Evolutionary conservation across 352 stramenopile species (phyloP).

Genomic region (Stramenopiles sp.): DNA sequence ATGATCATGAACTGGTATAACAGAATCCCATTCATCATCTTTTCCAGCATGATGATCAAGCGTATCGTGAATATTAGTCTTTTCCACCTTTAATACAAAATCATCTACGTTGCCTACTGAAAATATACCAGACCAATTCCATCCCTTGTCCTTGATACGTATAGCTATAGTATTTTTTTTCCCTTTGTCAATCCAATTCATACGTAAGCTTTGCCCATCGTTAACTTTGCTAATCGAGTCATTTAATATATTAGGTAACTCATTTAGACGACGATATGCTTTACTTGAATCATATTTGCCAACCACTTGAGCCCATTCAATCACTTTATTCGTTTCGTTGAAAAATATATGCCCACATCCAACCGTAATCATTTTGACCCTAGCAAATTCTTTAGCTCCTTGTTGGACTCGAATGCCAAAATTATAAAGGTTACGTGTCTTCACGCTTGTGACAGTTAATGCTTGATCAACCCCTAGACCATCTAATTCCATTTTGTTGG

Average conservation of each 20-base stretch:
- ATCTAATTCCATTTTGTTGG: neutral
- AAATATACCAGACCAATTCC: neutral
- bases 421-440: neutral
- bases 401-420: neutral
- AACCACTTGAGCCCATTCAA: neutral
- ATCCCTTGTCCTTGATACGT: neutral
- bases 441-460: neutral
- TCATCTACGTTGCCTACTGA: neutral
- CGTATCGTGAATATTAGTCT: too few relatives aligned
- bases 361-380: neutral
- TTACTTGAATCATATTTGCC: neutral
- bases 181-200: neutral
- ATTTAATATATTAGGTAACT: neutral
- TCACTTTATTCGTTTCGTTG: neutral
- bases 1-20: neutral
- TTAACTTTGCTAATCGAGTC: neutral
- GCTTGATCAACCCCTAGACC: neutral
- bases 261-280: neutral
- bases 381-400: neutral
- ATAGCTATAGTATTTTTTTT: neutral
- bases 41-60: neutral
- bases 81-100: neutral
- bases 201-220: neutral
- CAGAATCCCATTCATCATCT: neutral
- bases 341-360: neutral